Base-by-base conservation (phyloP, 2,329 filamentous ascomycete genomes). In the Aspergillus sp. region DNA sequence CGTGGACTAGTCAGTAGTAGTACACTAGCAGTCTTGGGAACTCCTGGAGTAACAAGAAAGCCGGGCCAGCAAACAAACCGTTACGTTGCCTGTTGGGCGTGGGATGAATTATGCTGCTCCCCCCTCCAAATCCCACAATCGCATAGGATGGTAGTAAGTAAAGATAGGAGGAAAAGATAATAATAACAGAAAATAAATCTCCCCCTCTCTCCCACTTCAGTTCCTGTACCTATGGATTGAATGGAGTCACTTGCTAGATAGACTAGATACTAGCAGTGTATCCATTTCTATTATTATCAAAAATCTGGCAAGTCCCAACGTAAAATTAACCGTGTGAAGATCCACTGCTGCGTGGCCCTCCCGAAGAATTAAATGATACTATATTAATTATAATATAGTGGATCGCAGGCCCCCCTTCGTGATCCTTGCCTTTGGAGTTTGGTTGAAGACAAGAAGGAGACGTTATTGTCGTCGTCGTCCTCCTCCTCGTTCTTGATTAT, bases 331-430 rank as follows among this genome's bases (percentile, higher is more conserved):
- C 54, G 52, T 50, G 53, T 53, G 25, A 47, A 57, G 62, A 59
- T 70, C 68, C 69, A 72, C 68, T 63, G 54, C 62, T 64, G 63
- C 65, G 65, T 64, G 67, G 69, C 63, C 67, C 62, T 57, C 50
- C 52, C 57, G 63, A 65, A 63, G 64, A 67, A 69, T 59, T 59
- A 55, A 55, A 53, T 53, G 47, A 57, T 45, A 52, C 48, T 55
- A 55, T 48, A 55, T 56, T 52, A 61, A 48, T 59, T 57, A 48
- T 59, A 61, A 43, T 57, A 61, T 57, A 63, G 62, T 66, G 62
- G 62, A 60, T 55, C 59, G 48, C 53, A 53, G 30, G 28, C 52
- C 58, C 53, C 62, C 62, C 64, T 64, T 68, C 52, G 60, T 60
- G 63, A 67, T 68, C 66, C 65, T 62, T 68, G 61, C 62, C 58